Evolutionary conservation across 768 basidiomycete species (phyloP), one percentile per base, ranked within the genome.

Genomic region (Tricholoma furcatifolium): DNA sequence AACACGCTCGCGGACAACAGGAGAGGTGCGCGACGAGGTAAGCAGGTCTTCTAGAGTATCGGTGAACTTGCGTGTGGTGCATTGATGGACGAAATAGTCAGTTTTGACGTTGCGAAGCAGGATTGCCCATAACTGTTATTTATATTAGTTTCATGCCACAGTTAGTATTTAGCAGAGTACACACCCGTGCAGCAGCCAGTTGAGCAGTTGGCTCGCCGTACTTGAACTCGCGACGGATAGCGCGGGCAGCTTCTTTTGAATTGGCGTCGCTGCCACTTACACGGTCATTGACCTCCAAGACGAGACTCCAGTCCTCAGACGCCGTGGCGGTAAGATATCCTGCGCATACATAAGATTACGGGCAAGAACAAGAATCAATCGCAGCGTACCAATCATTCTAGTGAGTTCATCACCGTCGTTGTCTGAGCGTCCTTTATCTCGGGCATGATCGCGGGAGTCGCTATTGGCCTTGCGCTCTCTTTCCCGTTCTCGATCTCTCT

Each of bases 151-250:
- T 6, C 40, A 50, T 42, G 21, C 39, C 41, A 12, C 12, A 30
- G 23, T 35, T n/a, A 20, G 32, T 41, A 21, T 27, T 35, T 23
- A 5, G 8, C 15, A 7, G n/a, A 24, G 23, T 39, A 74, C 83
- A 27, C 62, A 88, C 87, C 56, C 88, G 72, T 17, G 89, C 88
- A 18, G 89, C 89, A 21, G 88, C 84, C 6, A 92, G 70, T 65
- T 90, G 88, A 3, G 84, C 83, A 32, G 84, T 66, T 2, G 89
- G 87, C 64, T 88, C 87, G 4, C 86, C 90, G 61, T 85, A 89
- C 84, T 93, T 93, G 78, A 97, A 91, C 66, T 93, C 92, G 39
- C 85, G 80, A 44, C 93, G 73, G 40, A 95, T 74, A 1, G 93
- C 90, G 48, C 84, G 83, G 6, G 87, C 83, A 0, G 93, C 91